Evolutionary conservation across 495 filamentous ascomycete species (phyloP), one percentile per base, ranked within the genome.

Genomic region (Entonaema liquescens): DNA sequence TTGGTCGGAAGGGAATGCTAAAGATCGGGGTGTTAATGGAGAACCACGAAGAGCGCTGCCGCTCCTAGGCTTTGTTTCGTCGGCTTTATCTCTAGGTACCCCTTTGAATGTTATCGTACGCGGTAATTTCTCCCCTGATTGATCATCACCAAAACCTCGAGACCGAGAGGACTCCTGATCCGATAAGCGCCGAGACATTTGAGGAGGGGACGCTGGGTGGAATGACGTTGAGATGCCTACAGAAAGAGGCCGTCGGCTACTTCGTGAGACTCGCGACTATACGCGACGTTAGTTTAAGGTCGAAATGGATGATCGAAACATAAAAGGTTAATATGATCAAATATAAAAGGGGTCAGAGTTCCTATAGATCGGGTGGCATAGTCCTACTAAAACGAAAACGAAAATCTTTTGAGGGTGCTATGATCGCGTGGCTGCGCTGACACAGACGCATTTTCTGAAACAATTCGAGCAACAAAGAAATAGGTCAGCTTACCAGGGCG

Each of bases 211-310:
- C 5, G 77, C 65, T 19, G 78, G 73, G 40, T 82, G 76, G 23
- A 78, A 75, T 53, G 49, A 53, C 13, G 79, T 74, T 13, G 81
- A 76, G 35, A 82, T 69, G 42, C 78, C 76, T 6, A 80, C 58
- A 13, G 83, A 85, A 38, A 82, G 75, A n/a, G 83, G 83, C n/a
- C 83, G 80, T 26, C 81, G 82, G 47, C 59, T 70, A 49, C 58
- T 70, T 44, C 83, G 77, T 38, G 73, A 63, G 29, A 84, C 76
- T 38, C 82, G 80, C 12, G 82, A 80, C 82, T 84, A 69, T 40
- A 56, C 23, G 4, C 9, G 31, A 62, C 17, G 59, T 77, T 62
- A 77, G 70, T 59, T 54, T 31, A 11, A 56, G 23, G 36, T 49
- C 19, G 17, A 21, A 57, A 13, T 57, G 19, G 28, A 11, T 17